phyloP scores from a whole-genome alignment of 306 rosid species.

The Quercus rubra region DNA sequence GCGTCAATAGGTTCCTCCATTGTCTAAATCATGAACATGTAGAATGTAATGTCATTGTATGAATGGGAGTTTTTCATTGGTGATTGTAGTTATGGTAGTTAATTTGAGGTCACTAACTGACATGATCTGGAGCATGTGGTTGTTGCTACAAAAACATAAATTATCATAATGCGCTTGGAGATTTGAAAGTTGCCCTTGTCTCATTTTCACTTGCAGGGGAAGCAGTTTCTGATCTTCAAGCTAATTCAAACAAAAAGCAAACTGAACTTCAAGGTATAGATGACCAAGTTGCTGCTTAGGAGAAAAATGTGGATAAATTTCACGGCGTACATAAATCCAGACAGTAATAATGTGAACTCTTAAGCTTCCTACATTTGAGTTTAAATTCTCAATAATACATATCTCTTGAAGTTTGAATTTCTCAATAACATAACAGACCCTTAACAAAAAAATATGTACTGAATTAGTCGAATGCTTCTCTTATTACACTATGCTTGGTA shows the following conservation, averaged over 20 bases:
- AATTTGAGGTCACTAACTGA: not conserved
- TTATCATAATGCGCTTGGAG: not conserved
- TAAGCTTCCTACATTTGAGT: too few species aligned
- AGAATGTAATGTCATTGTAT: not conserved
- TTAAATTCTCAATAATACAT: too few species aligned
- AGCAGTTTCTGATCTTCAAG: constrained; percentile 15
- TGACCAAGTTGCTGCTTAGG: constrained; percentile 1
- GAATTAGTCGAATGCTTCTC: not conserved
- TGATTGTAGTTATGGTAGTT: not conserved
- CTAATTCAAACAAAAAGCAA: not conserved
- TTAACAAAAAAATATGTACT: not conserved
- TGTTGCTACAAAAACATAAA: not conserved
- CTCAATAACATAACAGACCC: too few species aligned
- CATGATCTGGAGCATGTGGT: not conserved
- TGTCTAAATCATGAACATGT: not conserved
- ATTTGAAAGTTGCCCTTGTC: not conserved
- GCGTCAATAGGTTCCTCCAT: not conserved
- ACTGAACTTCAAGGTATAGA: not conserved
- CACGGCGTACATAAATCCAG: not conserved
- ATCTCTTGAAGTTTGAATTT: too few species aligned
- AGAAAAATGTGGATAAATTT: not conserved
- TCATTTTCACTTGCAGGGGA: constrained; percentile 22
- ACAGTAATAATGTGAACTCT: too few species aligned
- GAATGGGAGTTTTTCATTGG: too few species aligned
- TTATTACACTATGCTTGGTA: not conserved